Base-by-base conservation (phyloP, 495 filamentous ascomycete genomes). In the Penicillium waksmanii region DNA sequence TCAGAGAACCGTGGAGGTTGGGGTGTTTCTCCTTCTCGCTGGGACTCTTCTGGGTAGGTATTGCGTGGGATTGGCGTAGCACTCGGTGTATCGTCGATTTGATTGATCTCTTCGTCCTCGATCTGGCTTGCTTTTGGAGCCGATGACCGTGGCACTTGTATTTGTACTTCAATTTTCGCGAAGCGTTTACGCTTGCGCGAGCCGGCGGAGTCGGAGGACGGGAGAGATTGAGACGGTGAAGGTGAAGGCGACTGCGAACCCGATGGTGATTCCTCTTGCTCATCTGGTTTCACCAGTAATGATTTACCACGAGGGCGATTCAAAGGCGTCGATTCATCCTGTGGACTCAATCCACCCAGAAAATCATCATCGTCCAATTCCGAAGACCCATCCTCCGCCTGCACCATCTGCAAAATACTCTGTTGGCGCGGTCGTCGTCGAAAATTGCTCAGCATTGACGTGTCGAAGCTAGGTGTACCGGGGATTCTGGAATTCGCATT, bases 251-350 rank as follows among this genome's bases (percentile, higher is more conserved):
- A 48, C 10, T 19, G 46, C 15, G 46, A 48, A n/a, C 9, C 36
- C 1, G 36, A 12, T 18, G 64, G 56, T 33, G 69, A 64, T 11
- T 40, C 17, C 5, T 47, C 57, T 51, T 62, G 47, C 1, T 59
- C 61, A 38, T 51, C 50, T 11, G 53, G 58, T 51, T 60, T 63
- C 5, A 62, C 35, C 2, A 76, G 46, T 10, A 75, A 58, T 33
- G 74, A 70, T 50, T 72, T 76, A 3, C 69, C 2, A 23, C 23
- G 23, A 23, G 23, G 67, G 21, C 77, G 57, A 58, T 84, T 80
- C 55, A 89, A 66, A 2, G 87, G 87, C 21, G 87, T 89, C 38
- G 86, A 89, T 67, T 88, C 86, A 67, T 86, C 85, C 43, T 88
- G 82, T 0, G 87, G 86, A 51, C 79, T 81, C 57, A 88, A 81